phyloP scores from a whole-genome alignment of 805 yeast species.

The Candida multigemmis region DNA sequence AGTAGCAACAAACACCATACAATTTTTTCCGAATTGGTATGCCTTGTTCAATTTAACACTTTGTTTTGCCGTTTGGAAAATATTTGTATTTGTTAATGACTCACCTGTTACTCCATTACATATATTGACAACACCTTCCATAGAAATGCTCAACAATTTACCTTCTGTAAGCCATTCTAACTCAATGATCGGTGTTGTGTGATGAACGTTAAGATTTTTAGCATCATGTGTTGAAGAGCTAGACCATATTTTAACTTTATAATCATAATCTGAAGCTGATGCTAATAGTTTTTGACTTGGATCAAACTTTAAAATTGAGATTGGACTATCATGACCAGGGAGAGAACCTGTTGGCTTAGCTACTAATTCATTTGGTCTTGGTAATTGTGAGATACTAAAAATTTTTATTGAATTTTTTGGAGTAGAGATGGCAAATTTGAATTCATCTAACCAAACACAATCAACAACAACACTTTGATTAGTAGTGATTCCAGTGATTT shows the following conservation, averaged over 20 bases:
- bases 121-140: constrained; percentile 62
- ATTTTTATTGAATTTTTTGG: constrained; percentile 44
- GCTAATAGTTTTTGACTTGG: constrained; percentile 44
- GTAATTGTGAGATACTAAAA: constrained; percentile 25
- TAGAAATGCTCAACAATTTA: constrained; percentile 41
- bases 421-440: constrained; percentile 66
- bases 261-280: constrained; percentile 67
- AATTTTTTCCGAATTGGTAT: constrained; percentile 35
- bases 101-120: constrained; percentile 44
- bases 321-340: constrained; percentile 55
- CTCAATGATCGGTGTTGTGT: constrained; percentile 50
- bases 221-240: constrained; percentile 46
- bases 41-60: too few species aligned
- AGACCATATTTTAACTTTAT: constrained; percentile 65
- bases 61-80: constrained; percentile 11
- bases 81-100: constrained; percentile 10
- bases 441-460: constrained; percentile 67
- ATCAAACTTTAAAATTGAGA: constrained; percentile 51
- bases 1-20: constrained; percentile 45
- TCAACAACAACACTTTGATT: constrained; percentile 33
- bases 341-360: constrained; percentile 6
- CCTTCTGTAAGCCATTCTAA: constrained; percentile 43
- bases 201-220: constrained; percentile 1
- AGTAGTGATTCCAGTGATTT: constrained; percentile 6
- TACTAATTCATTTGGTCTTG: too few species aligned